Percentiles rank a stretch among this genome's conserved stretches.
phyloP scores from a whole-genome alignment of 192 early-diverging fungal genomes.

The Coemansia sp. region DNA sequence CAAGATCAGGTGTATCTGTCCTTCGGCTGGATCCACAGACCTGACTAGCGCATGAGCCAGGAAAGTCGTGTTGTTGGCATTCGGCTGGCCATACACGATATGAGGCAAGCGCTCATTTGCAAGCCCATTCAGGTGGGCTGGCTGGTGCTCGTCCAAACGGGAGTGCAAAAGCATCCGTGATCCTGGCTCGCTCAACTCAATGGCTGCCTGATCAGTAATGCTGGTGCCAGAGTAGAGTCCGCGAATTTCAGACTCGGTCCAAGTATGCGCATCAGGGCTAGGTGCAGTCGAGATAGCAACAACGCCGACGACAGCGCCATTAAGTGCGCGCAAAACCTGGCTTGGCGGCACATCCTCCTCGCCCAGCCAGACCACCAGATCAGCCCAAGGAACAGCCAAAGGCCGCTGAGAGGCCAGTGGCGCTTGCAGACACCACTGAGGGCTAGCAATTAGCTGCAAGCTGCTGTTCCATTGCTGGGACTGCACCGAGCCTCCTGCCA shows the following conservation, averaged over 20 bases:
- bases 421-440: constrained; percentile 60
- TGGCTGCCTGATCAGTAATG: constrained; percentile 30
- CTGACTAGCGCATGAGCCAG: constrained; percentile 68
- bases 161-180: constrained; percentile 27
- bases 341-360: constrained; percentile 77
- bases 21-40: constrained; percentile 62
- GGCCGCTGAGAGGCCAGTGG: constrained; percentile 63
- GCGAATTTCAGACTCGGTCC: constrained; percentile 32
- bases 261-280: constrained; percentile 21
- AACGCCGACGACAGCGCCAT: constrained; percentile 82
- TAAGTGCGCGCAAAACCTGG: constrained; percentile 82
- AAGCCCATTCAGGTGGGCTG: background rate
- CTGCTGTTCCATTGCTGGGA: constrained; percentile 5
- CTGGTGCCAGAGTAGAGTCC: constrained; percentile 20
- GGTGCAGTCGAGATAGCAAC: constrained; percentile 54
- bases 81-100: constrained; percentile 50
- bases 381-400: constrained; percentile 64
- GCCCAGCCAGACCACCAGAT: constrained; percentile 68
- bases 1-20: constrained; percentile 60
- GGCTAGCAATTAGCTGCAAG: constrained; percentile 8
- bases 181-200: constrained; percentile 40
- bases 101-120: constrained; percentile 20
- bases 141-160: background rate
- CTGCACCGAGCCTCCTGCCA: constrained; percentile 2
- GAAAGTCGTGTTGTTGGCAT: constrained; percentile 56